Base-by-base conservation (phyloP, 2,329 filamentous ascomycete species). In the Monosporascus sp. region DNA sequence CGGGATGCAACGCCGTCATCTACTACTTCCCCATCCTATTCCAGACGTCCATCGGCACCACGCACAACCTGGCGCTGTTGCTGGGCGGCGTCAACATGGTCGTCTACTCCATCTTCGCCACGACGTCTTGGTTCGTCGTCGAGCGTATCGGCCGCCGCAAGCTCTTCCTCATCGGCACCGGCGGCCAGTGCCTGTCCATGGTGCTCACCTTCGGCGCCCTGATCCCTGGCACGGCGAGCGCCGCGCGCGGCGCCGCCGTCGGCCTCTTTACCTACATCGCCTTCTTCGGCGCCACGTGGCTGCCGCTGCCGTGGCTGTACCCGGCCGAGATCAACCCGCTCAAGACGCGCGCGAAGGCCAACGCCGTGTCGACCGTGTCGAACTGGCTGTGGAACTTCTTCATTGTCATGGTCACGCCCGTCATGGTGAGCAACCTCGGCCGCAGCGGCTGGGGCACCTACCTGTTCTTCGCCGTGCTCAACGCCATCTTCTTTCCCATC, bases 201-300 rank as follows among this genome's bases (percentile, higher is more conserved):
- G 72, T 87, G 66, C 69, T 86, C 22, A 74, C 75, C 7, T 88
- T 88, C 56, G 83, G 75, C 2, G 73, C 76, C 22, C 79, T 90
- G 58, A 81, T 89, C 9, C 87, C 87, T 48, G 84, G 85, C 0
- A 78, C 77, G 1, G 77, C 75, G 0, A 69, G 80, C 0, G 73
- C 84, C 4, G 84, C 85, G 2, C 88, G 87, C 64, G 86, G 86
- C 31, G 83, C 86, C 1, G 84, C 83, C 1, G 84, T 86, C 7
- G 85, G 84, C 56, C 70, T 88, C 9, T 88, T 88, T 70, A 77
- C 82, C 4, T 88, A 87, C 68, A 88, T 87, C 63, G 82, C 82
- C 6, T 84, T 84, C 56, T 88, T 87, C 60, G 85, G 84, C 37
- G 83, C 84, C 0, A 84, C 81, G 1, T 86, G 82, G 78, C 68